phyloP scores from a whole-genome alignment of 108 stramenopile genomes.

The Schizochytrium sp. region DNA sequence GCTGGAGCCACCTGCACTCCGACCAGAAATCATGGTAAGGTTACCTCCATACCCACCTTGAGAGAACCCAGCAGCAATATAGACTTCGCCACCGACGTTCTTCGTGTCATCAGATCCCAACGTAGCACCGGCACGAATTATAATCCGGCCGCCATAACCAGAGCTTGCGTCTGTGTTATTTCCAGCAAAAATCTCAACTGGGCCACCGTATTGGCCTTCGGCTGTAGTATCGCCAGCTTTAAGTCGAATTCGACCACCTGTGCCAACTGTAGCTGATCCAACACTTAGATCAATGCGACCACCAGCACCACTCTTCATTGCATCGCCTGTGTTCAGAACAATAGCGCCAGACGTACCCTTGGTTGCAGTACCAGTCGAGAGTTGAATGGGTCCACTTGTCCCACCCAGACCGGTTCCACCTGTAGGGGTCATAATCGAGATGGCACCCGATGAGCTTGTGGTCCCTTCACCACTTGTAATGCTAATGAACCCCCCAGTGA shows the following conservation, averaged over 20 bases:
- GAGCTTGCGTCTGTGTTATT: background rate
- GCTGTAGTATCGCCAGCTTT: background rate
- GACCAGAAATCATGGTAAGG: constrained; percentile 28
- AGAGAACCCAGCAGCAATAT: background rate
- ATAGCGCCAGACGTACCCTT: constrained; percentile 67
- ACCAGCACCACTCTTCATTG: constrained; percentile 3
- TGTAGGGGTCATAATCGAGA: background rate
- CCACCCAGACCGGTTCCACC: constrained; percentile 30
- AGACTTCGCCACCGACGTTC: constrained; percentile 29
- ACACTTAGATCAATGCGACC: background rate
- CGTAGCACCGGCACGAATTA: constrained; percentile 35
- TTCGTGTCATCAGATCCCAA: background rate
- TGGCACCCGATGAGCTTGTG: background rate
- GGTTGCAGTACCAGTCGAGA: constrained; percentile 65
- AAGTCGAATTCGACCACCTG: background rate
- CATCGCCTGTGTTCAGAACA: constrained; percentile 63
- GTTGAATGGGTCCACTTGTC: constrained; percentile 63
- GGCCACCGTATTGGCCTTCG: background rate
- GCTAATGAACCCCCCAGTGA: constrained; percentile 1
- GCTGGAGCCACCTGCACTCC: background rate
- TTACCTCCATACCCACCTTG: constrained; percentile 41
- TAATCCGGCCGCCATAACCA: constrained; percentile 3
- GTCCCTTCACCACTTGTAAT: constrained; percentile 19
- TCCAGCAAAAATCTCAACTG: background rate
- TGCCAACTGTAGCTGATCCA: constrained; percentile 11